These are phyloP conservation scores for Hypoxylon sp. DNA, from an alignment of 2,329 filamentous ascomycete species.

Conservation along the genomic window DNA sequence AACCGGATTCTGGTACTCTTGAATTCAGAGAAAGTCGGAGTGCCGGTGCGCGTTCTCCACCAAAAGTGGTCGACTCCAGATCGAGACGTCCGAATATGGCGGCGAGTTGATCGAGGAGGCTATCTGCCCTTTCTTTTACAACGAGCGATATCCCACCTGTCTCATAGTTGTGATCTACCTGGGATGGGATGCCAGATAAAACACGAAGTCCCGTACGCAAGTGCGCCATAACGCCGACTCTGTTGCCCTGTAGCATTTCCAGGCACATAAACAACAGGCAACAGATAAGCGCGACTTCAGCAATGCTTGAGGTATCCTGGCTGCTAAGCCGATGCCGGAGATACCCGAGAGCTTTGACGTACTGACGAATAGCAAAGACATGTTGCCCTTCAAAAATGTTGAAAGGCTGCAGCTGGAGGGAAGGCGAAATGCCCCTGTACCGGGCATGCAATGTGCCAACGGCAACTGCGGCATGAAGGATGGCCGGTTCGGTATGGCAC, in stretches of 20 bases:
- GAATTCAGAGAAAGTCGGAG: neutral
- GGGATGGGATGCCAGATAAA: neutral
- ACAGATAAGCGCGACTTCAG: neutral
- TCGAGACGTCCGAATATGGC: neutral
- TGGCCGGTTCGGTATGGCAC: neutral
- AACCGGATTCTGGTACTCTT: neutral
- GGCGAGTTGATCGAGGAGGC: neutral
- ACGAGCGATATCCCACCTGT: neutral
- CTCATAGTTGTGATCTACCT: neutral
- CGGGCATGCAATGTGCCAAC: neutral
- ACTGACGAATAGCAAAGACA: neutral
- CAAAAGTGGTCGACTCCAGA: neutral
- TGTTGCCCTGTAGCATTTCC: neutral
- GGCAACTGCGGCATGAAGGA: neutral
- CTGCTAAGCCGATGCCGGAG: neutral
- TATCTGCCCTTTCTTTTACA: neutral
- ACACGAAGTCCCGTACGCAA: neutral
- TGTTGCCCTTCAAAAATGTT: neutral
- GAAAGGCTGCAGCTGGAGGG: neutral
- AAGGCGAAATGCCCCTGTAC: neutral
- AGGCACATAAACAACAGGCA: neutral
- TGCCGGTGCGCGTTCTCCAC: neutral
- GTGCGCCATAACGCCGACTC: neutral
- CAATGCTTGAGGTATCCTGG: neutral
- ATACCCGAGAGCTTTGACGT: neutral